phyloP scores from a whole-genome alignment of 495 filamentous ascomycete genomes.

The Durotheca rogersii region DNA sequence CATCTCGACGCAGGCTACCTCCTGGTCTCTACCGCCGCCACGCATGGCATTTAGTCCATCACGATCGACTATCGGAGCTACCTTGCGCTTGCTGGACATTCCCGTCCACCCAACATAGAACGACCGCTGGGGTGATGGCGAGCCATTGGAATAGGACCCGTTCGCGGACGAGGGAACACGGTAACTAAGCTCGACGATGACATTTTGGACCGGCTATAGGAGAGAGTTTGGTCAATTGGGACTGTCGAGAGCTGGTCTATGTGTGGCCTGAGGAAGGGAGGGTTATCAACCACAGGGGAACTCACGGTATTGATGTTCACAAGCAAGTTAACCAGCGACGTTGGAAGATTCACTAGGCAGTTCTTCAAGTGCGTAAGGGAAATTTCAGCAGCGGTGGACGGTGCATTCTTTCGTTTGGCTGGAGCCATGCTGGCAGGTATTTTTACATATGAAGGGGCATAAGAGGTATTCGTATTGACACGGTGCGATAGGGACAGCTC shows the following conservation, averaged over 20 bases:
- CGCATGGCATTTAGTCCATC: slow-evolving; percentile 65
- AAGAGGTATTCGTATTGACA: not conserved
- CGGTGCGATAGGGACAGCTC: too few relatives aligned
- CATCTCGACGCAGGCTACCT: slow-evolving; percentile 75
- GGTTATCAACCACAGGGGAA: not conserved
- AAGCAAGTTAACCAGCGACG: slow-evolving; percentile 78
- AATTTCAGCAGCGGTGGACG: slow-evolving; percentile 70
- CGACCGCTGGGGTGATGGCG: slow-evolving; percentile 57
- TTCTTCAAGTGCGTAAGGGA: slow-evolving; percentile 82
- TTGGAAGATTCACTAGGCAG: slow-evolving; percentile 89
- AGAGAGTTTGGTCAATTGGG: slow-evolving; percentile 11
- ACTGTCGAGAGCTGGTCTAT: too few relatives aligned
- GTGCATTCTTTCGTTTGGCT: slow-evolving; percentile 56
- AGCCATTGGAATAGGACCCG: slow-evolving; percentile 38
- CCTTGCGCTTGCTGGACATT: slow-evolving; percentile 85
- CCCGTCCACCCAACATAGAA: slow-evolving; percentile 94
- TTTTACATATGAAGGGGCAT: slow-evolving; percentile 9
- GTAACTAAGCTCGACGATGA: slow-evolving; percentile 84
- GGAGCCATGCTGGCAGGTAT: slow-evolving; percentile 55
- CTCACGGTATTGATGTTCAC: slow-evolving; percentile 85
- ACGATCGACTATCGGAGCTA: slow-evolving; percentile 68
- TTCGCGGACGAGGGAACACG: slow-evolving; percentile 43
- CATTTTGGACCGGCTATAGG: slow-evolving; percentile 84
- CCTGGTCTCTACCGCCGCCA: slow-evolving; percentile 64
- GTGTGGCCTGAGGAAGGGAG: too few relatives aligned